Conservation (phyloP, 2,329 filamentous ascomycete species). For the Leptographium galeiforme region DNA sequence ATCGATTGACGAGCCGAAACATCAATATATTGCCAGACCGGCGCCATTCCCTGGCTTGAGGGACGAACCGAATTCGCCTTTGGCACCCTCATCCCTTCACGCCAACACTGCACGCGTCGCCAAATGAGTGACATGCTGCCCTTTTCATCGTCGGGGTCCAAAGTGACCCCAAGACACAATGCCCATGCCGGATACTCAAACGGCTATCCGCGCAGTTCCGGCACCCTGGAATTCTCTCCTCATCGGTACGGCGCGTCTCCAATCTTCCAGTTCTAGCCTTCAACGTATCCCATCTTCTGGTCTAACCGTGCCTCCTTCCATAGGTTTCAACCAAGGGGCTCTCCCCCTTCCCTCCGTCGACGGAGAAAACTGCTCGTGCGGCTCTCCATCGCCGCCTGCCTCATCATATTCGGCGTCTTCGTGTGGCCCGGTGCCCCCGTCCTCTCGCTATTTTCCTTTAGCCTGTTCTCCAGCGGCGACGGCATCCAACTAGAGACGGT, state of each 20-base stretch:
- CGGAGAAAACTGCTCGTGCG: conserved; percentile 61
- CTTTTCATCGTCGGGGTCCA: conserved; percentile 40
- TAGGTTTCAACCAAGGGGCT: conserved; percentile 76
- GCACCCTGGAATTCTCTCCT: conserved; percentile 76
- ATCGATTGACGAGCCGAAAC: not conserved
- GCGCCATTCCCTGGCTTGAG: not conserved
- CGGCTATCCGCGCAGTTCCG: conserved; percentile 58
- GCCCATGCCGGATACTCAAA: conserved; percentile 57
- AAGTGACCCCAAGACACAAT: conserved; percentile 79
- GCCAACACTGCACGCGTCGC: not conserved
- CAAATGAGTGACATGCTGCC: conserved; percentile 36
- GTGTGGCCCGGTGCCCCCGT: conserved; percentile 54
- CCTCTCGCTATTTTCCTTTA: conserved; percentile 53
- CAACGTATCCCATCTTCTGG: not conserved
- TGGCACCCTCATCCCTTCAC: not conserved
- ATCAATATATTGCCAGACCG: not conserved
- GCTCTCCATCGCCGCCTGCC: conserved; percentile 42
- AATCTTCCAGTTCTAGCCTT: not conserved
- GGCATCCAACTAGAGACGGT: conserved; percentile 83
- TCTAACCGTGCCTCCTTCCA: not conserved
- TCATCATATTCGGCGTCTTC: conserved; percentile 59
- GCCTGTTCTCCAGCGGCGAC: conserved; percentile 51
- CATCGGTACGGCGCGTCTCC: conserved; percentile 55
- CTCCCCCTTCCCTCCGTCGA: conserved; percentile 56
- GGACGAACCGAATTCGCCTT: not conserved